Evolutionary conservation across 192 early-diverging fungal species (phyloP), one percentile per base, ranked within the genome.

Genomic region (Umbelopsis sp.): DNA sequence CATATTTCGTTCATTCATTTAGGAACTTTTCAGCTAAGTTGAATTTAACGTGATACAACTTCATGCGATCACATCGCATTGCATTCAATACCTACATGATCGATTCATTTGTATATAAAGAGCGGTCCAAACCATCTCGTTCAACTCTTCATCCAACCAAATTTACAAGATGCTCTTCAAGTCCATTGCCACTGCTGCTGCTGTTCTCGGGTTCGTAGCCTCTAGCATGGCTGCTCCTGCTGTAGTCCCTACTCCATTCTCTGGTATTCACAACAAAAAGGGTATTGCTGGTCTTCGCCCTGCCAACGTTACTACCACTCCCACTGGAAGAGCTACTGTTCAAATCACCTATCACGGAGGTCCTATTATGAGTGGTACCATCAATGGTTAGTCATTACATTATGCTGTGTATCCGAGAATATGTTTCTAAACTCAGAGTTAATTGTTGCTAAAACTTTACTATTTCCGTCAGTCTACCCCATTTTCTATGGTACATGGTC

Each of bases 401-500:
- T 3, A 21, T 21, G 16, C 2, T 49, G 47, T 49, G n/a, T 21
- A 49, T 49, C 47, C 47, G 16, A 17, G 47, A 21, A 49, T 49
- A 49, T 17, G 20, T 21, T 49, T 49, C 47, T 17, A 49, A 49
- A 49, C 47, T 49, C 47, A 49, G 47, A 17, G 16, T 49, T 49
- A 17, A 49, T 49, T 49, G 47, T 49, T 49, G 16, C 47, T 49
- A 9, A 49, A 49, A 17, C n/a, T 49, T 49, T 49, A 5, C 16
- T 21, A 16, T n/a, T 49, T 17, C 16, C 47, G 47, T 34, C 26
- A 62, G 53, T 59, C 36, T 71, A 71, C 36, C 43, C 36, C 31
- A 71, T 71, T 29, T 71, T 43, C 54, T 71, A 71, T 22, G 70
- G 70, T 71, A 53, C 43, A 10, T 71, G 70, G 70, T n/a, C 32